Evolutionary conservation across 352 stramenopile species (phyloP), one percentile per base, ranked within the genome.

Genomic region (Pythium insidiosum): DNA sequence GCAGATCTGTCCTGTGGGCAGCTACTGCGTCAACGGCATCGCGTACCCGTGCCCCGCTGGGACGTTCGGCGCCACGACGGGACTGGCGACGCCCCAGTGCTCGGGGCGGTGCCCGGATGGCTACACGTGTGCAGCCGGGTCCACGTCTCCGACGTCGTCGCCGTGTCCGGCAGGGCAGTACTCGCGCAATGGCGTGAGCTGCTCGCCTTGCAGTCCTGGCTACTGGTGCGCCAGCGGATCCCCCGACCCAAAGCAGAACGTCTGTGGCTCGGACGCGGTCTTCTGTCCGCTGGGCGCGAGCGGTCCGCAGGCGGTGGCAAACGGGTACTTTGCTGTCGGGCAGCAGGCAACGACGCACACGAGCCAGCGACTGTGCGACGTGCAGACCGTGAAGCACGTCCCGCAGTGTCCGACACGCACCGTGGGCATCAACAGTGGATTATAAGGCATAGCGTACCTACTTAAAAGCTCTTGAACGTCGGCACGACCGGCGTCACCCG

Each of bases 391-490:
- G 0, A 42, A 53, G 22, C 71, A 87, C 16, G 16, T 84, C 1
- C 62, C 68, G 7, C 71, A 87, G 33, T 87, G 76, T 36, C 69
- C 72, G 15, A 69, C 67, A 30, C 49, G 61, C 47, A 85, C 76
- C 1, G 41, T 73, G 21, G 71, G 68, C 1, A 30, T 39, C 18
- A 78, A 71, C 18, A 59, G 47, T 29, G 64, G 61, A 22, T 2
- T 69, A 6, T 73, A 58, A 61, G 11, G 31, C 19, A 10, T 24
- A 22, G 18, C 7, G 22, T 15, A 13, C 33, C 20, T 18, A 16
- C 38, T 59, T 87, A 92, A 56, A 92, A 89, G 42, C 76, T 92
- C 50, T 88, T 85, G 62, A 76, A 87, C n/a, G 58, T 78, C 23
- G 62, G 60, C 20, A 84, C 61, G 28, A 68, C 49, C 2, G 73